These are phyloP conservation scores for Dactylellina haptotyla DNA, from an alignment of 2,329 filamentous ascomycete genomes.

Conservation along the genomic window DNA sequence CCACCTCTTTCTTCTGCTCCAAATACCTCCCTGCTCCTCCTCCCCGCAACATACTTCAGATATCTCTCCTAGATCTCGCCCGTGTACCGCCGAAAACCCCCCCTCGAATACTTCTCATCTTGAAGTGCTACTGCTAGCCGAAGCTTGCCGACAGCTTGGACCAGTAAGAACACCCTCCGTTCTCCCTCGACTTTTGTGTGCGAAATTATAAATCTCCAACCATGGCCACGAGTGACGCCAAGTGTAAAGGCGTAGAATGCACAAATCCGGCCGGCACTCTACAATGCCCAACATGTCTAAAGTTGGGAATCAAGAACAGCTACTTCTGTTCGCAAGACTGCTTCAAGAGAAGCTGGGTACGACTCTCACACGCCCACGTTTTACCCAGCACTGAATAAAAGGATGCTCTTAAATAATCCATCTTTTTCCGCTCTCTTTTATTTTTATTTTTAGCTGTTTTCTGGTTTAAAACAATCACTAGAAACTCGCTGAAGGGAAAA, in stretches of 20 bases:
- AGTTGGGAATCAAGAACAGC: constrained; percentile 84
- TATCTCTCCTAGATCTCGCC: neutral
- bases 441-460: neutral
- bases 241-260: constrained; percentile 85
- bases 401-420: too few relatives aligned
- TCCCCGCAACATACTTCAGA: neutral
- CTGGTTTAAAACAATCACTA: neutral
- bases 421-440: neutral
- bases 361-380: constrained; percentile 6
- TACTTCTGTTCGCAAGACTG: constrained; percentile 99
- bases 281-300: constrained; percentile 95
- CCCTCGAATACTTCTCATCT: constrained; percentile 9
- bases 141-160: constrained; percentile 47
- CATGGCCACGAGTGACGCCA: constrained; percentile 59
- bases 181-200: constrained; percentile 36
- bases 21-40: neutral
- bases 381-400: too few relatives aligned
- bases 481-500: neutral
- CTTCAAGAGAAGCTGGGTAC: constrained; percentile 98
- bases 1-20: constrained; percentile 1
- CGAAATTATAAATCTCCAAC: constrained; percentile 28
- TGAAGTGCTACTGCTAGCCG: constrained; percentile 20
- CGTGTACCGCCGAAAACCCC: neutral
- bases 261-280: constrained; percentile 83
- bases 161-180: constrained; percentile 40